Percentiles rank a stretch among this genome's conserved stretches.
phyloP scores from a whole-genome alignment of 495 filamentous ascomycete species.

The Tuber calosporum region DNA sequence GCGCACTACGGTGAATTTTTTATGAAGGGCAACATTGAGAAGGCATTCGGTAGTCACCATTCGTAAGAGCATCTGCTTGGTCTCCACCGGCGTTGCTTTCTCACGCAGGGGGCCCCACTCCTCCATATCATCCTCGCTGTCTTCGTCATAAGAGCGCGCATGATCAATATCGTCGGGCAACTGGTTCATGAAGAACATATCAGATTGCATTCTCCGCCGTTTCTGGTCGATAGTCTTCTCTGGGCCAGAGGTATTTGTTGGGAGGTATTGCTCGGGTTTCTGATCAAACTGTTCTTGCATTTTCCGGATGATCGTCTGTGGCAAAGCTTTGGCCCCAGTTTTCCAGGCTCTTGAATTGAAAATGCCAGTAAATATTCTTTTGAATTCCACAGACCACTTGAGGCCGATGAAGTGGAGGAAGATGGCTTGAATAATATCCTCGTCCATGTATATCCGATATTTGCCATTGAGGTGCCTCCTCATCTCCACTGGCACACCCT shows the following conservation, averaged over 20 bases:
- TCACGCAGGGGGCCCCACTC: not conserved
- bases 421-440: constrained; percentile 59
- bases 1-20: constrained; percentile 54
- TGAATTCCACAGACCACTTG: constrained; percentile 55
- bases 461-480: constrained; percentile 57
- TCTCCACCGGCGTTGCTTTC: constrained; percentile 48
- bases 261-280: constrained; percentile 17
- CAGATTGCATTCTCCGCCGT: constrained; percentile 43
- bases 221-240: constrained; percentile 2
- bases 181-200: constrained; percentile 45
- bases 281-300: constrained; percentile 49
- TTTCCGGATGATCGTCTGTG: constrained; percentile 43
- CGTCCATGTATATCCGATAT: constrained; percentile 58
- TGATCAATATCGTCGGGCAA: constrained; percentile 53
- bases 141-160: constrained; percentile 24
- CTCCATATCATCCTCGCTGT: not conserved
- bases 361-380: constrained; percentile 46
- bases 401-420: constrained; percentile 60
- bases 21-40: constrained; percentile 52
- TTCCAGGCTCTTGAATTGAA: constrained; percentile 47
- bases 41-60: constrained; percentile 57
- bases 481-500: constrained; percentile 53
- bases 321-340: constrained; percentile 43
- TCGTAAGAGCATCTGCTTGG: constrained; percentile 56
- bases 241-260: not conserved